Conservation (phyloP, 371 early-diverging fungal genomes). For the Apophysomyces trapeziformis region DNA sequence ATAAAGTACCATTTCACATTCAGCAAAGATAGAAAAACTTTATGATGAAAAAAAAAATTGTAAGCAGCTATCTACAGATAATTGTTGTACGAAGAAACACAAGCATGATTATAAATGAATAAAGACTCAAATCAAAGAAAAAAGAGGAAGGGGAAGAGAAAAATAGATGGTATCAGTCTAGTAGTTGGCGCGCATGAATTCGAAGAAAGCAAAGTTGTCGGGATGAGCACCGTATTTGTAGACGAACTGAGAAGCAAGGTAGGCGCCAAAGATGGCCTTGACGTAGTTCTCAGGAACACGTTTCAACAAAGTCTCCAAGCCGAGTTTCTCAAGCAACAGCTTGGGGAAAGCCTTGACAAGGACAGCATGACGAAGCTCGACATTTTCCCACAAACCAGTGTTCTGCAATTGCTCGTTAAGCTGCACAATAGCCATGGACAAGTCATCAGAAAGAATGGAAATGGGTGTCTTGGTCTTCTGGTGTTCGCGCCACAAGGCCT, state of each 20-base stretch:
- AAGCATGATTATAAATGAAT: constrained; percentile 1
- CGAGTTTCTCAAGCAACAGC: constrained; percentile 85
- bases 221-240: constrained; percentile 95
- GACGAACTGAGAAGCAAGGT: constrained; percentile 92
- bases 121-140: constrained; percentile 10
- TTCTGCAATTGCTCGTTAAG: constrained; percentile 91
- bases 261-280: constrained; percentile 96
- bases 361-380: constrained; percentile 78
- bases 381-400: constrained; percentile 94
- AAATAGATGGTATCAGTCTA: constrained; percentile 9
- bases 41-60: not conserved
- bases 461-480: constrained; percentile 75
- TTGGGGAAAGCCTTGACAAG: constrained; percentile 93
- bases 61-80: constrained; percentile 7
- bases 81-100: not conserved
- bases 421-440: constrained; percentile 91
- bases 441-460: constrained; percentile 90
- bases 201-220: constrained; percentile 97
- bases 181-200: constrained; percentile 78
- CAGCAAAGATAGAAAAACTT: too few species aligned
- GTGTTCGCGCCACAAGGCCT: constrained; percentile 92
- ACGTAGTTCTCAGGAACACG: constrained; percentile 95
- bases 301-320: constrained; percentile 86
- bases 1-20: too few species aligned
- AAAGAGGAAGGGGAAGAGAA: constrained; percentile 3